Conservation (phyloP, 73 alveolate genomes). For the Paramecium pentaurelia region DNA sequence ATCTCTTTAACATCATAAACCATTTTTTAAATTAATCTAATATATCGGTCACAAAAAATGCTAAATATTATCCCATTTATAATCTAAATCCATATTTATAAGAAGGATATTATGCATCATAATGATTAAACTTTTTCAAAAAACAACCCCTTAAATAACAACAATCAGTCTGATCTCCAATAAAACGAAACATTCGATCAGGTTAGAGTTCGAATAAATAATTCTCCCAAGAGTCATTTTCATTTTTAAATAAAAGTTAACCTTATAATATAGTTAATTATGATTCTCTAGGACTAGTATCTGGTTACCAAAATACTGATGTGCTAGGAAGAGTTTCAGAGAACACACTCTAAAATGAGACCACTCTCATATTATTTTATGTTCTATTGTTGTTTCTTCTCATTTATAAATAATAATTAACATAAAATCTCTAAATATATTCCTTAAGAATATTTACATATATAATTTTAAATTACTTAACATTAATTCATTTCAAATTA, state of each 20-base stretch:
- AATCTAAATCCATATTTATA: constrained; percentile 43
- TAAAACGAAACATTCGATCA: constrained; percentile 11
- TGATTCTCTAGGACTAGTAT: not conserved
- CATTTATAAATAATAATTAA: not conserved
- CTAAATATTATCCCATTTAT: not conserved
- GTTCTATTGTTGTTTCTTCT: constrained; percentile 12
- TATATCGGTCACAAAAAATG: not conserved
- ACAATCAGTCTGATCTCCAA: not conserved
- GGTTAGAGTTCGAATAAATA: constrained; percentile 27
- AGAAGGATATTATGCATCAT: constrained; percentile 19
- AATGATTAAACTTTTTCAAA: constrained; percentile 10
- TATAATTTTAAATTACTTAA: not conserved
- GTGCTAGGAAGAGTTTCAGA: constrained; percentile 19
- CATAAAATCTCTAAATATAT: not conserved
- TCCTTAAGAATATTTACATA: not conserved
- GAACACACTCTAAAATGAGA: not conserved
- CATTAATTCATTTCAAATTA: not conserved
- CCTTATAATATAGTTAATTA: not conserved
- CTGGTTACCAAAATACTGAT: not conserved
- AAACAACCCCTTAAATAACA: constrained; percentile 33
- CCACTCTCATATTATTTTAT: not conserved
- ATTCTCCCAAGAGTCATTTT: constrained; percentile 30
- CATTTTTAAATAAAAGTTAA: not conserved
- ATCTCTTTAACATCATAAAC: constrained; percentile 51
- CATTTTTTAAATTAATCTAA: constrained; percentile 51